A percentile compares a stretch with the other conserved stretches of the same genome.
These are phyloP conservation scores for Tolypocladium pustulatum DNA, from an alignment of 2,329 filamentous ascomycete species.

Conservation along the genomic window DNA sequence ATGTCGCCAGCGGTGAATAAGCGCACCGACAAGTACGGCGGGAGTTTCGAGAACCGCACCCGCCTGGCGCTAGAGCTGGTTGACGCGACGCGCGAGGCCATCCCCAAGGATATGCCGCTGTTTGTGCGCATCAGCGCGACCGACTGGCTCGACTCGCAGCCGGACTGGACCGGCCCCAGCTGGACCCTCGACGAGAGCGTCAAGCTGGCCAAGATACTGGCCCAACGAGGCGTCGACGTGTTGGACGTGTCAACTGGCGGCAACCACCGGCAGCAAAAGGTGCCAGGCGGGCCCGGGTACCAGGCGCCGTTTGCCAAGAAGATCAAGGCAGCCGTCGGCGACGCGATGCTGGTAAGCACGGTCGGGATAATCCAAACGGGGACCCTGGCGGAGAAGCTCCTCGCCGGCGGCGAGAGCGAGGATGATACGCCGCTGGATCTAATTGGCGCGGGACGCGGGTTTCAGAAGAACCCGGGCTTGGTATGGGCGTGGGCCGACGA, in stretches of 20 bases:
- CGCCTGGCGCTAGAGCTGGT: slow-evolving; percentile 59
- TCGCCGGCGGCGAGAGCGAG: slow-evolving; percentile 21
- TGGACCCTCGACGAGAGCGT: slow-evolving; percentile 60
- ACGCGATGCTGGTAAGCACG: slow-evolving; percentile 35
- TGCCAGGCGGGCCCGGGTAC: slow-evolving; percentile 52
- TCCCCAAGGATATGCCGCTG: slow-evolving; percentile 59
- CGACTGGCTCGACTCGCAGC: slow-evolving; percentile 61
- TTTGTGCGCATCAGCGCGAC: slow-evolving; percentile 65
- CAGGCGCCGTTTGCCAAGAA: slow-evolving; percentile 60
- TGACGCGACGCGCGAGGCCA: slow-evolving; percentile 47
- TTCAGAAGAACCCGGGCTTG: slow-evolving; percentile 48
- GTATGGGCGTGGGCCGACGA: slow-evolving; percentile 48
- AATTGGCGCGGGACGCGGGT: slow-evolving; percentile 38
- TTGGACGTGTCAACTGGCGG: slow-evolving; percentile 64
- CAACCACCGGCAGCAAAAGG: slow-evolving; percentile 47
- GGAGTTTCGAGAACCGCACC: slow-evolving; percentile 60
- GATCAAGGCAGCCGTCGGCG: slow-evolving; percentile 61
- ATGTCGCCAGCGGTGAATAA: slow-evolving; percentile 59
- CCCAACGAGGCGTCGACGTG: slow-evolving; percentile 59
- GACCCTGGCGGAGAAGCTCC: slow-evolving; percentile 32
- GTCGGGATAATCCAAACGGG: slow-evolving; percentile 40
- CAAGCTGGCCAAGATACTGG: slow-evolving; percentile 51
- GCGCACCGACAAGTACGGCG: slow-evolving; percentile 58
- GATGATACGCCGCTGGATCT: slow-evolving; percentile 36
- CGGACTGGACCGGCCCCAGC: slow-evolving; percentile 40